phyloP scores from a whole-genome alignment of 192 early-diverging fungal genomes.

The Dissophora globulifera region DNA sequence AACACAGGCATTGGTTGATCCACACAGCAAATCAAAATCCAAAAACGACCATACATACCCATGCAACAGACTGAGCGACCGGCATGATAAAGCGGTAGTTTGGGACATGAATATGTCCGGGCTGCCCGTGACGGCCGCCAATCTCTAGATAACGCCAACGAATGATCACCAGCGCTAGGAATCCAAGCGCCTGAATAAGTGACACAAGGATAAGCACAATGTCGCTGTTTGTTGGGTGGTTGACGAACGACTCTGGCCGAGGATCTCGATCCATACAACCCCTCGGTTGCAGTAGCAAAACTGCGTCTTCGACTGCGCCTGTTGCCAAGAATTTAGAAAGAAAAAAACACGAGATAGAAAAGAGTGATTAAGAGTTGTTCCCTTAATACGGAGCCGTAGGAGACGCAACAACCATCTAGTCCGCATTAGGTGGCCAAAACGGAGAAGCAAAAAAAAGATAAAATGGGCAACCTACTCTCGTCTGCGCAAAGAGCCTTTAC shows the following conservation, averaged over 20 bases:
- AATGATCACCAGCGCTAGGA: constrained; percentile 26
- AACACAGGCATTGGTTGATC: neutral
- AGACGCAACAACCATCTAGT: too few relatives aligned
- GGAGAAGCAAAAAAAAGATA: constrained; percentile 3
- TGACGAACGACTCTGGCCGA: constrained; percentile 39
- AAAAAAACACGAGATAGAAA: constrained; percentile 3
- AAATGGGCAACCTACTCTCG: constrained; percentile 3
- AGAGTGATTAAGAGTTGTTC: neutral
- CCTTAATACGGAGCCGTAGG: neutral
- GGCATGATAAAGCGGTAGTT: constrained; percentile 50
- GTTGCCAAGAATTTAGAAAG: constrained; percentile 15
- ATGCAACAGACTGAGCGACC: constrained; percentile 41
- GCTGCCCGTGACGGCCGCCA: constrained; percentile 38
- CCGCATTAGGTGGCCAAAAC: too few relatives aligned
- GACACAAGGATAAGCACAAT: constrained; percentile 29
- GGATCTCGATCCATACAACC: constrained; percentile 33
- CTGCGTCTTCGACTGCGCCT: constrained; percentile 23
- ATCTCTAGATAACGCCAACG: constrained; percentile 46
- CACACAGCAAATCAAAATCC: neutral
- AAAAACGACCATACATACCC: constrained; percentile 40
- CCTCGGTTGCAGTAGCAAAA: constrained; percentile 27
- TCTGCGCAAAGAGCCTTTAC: neutral
- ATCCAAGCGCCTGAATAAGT: constrained; percentile 35
- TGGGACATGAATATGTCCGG: constrained; percentile 44
- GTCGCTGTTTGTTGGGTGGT: constrained; percentile 42